Conservation (phyloP, 345 rosid species). For the Salix dunnii region DNA sequence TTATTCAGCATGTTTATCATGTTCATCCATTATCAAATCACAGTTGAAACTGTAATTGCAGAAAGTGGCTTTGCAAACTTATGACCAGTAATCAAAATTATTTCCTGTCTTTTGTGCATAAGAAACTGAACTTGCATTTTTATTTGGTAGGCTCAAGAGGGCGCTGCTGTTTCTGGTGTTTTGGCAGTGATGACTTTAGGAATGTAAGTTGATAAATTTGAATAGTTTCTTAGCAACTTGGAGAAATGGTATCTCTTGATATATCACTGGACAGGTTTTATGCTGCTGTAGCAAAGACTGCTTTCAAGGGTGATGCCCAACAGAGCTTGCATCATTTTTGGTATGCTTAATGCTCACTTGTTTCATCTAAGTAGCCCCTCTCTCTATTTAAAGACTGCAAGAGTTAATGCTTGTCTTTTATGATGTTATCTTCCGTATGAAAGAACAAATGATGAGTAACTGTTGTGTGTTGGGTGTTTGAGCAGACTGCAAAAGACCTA, state of each 20-base stretch:
- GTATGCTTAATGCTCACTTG: constrained; percentile 35
- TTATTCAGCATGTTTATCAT: neutral
- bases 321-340: constrained; percentile 94
- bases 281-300: constrained; percentile 85
- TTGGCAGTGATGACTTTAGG: constrained; percentile 96
- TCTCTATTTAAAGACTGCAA: neutral
- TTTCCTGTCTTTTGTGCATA: neutral
- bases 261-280: constrained; percentile 61
- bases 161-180: constrained; percentile 82
- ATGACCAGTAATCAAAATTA: neutral
- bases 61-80: neutral
- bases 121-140: constrained; percentile 16
- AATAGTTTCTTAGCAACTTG: constrained; percentile 12
- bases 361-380: neutral
- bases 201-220: constrained; percentile 58
- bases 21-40: neutral
- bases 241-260: constrained; percentile 12
- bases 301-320: constrained; percentile 92
- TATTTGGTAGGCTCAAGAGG: constrained; percentile 81
- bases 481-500: neutral
- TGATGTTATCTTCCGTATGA: neutral
- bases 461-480: neutral
- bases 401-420: neutral
- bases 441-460: neutral
- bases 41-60: neutral